Evolutionary conservation across 371 early-diverging fungal genomes (phyloP).

Genomic region (Zychaea mexicana): DNA sequence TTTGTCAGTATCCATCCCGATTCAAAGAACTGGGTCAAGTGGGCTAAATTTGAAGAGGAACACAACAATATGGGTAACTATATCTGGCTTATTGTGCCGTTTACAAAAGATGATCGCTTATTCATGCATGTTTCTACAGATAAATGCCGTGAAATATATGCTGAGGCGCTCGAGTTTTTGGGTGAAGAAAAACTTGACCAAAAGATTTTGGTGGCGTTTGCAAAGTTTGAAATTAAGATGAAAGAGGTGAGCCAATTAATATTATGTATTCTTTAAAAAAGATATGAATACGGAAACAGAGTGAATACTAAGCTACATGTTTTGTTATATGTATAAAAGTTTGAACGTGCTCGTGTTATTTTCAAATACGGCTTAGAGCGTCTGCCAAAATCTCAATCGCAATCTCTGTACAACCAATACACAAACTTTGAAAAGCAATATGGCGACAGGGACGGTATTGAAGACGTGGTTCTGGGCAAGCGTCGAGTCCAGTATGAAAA

Average conservation of each 20-base stretch:
- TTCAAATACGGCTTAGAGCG: constrained; percentile 93
- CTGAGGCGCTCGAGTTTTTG: constrained; percentile 85
- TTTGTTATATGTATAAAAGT: constrained; percentile 36
- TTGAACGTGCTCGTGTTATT: constrained; percentile 93
- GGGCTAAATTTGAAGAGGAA: constrained; percentile 94
- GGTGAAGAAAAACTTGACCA: constrained; percentile 91
- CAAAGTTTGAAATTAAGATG: constrained; percentile 89
- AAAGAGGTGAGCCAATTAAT: constrained; percentile 66
- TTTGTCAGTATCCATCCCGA: constrained; percentile 91
- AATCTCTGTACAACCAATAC: constrained; percentile 90
- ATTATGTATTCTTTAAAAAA: no score
- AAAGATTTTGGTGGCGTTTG: constrained; percentile 91
- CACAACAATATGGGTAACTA: constrained; percentile 63
- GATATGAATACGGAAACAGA: neutral
- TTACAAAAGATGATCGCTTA: no score
- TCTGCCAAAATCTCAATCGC: constrained; percentile 80
- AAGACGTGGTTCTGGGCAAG: constrained; percentile 86
- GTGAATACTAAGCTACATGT: neutral
- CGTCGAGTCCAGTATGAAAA: constrained; percentile 90
- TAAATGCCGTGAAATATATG: constrained; percentile 82
- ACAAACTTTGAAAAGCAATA: constrained; percentile 95
- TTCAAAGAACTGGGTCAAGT: constrained; percentile 95
- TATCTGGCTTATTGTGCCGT: neutral
- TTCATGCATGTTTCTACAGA: constrained; percentile 42
- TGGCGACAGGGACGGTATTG: constrained; percentile 88